phyloP scores from a whole-genome alignment of 2,329 filamentous ascomycete genomes.

The Paracoccidioides brasiliensis region DNA sequence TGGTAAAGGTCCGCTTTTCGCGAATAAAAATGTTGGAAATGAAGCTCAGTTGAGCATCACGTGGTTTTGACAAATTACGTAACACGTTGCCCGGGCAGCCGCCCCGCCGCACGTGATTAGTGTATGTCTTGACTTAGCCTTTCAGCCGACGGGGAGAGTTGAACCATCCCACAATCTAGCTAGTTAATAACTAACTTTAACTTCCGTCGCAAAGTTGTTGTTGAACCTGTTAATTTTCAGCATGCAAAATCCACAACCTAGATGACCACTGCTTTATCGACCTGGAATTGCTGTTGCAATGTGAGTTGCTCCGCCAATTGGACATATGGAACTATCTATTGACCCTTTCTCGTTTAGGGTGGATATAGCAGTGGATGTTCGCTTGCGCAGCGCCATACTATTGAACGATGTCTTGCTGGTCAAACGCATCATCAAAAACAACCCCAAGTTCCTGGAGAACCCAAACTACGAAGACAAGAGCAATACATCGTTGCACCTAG shows the following conservation, averaged over 20 bases:
- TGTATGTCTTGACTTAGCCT: too few relatives aligned
- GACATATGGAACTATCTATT: neutral
- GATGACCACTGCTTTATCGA: neutral
- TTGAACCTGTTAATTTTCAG: neutral
- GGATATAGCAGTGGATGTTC: slow-evolving; percentile 43
- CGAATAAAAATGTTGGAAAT: too few relatives aligned
- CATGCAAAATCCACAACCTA: slow-evolving; percentile 1
- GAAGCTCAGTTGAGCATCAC: too few relatives aligned
- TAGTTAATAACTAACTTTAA: too few relatives aligned
- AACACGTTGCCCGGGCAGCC: too few relatives aligned
- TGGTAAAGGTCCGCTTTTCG: too few relatives aligned
- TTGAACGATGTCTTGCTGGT: slow-evolving; percentile 61
- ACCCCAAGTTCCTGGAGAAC: slow-evolving; percentile 61
- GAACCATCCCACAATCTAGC: too few relatives aligned
- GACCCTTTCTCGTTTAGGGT: slow-evolving; percentile 8
- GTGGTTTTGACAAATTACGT: too few relatives aligned
- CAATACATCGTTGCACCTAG: slow-evolving; percentile 75
- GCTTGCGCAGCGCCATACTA: slow-evolving; percentile 70
- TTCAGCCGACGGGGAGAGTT: too few relatives aligned
- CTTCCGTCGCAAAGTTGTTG: too few relatives aligned
- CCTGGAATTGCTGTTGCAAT: neutral
- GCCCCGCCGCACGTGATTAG: too few relatives aligned
- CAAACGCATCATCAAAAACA: slow-evolving; percentile 59
- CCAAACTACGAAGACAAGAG: slow-evolving; percentile 63
- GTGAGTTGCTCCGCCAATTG: neutral